A percentile compares a stretch with the other conserved stretches of the same genome.
Conservation (phyloP, 306 rosid genomes). For the Vigna unguiculata region DNA sequence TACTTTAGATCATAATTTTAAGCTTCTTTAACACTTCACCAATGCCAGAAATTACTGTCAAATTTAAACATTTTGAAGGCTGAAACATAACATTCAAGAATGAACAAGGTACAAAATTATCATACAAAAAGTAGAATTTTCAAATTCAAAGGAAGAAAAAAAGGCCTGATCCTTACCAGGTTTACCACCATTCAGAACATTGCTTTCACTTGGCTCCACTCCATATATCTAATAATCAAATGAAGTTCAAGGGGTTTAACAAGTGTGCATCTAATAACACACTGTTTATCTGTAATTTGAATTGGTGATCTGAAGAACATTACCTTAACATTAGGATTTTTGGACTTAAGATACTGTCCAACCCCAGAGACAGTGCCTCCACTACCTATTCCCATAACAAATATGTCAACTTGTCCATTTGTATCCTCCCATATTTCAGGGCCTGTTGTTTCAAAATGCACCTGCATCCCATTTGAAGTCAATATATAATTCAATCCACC, state of each 20-base stretch:
- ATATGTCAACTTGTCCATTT: constrained; percentile 89
- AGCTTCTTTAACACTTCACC: not conserved
- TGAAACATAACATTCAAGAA: constrained; percentile 3
- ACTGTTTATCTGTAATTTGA: constrained; percentile 23
- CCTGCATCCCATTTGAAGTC: constrained; percentile 54
- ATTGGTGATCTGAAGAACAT: constrained; percentile 26
- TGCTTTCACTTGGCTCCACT: constrained; percentile 95
- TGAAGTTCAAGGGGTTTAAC: constrained; percentile 41
- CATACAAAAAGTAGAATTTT: not conserved
- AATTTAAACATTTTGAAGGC: not conserved
- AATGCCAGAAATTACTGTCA: constrained; percentile 11
- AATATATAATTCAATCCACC: constrained; percentile 37
- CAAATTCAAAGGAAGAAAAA: not conserved
- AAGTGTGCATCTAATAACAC: constrained; percentile 22
- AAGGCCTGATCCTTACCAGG: constrained; percentile 63
- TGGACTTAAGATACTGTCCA: constrained; percentile 90
- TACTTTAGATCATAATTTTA: constrained; percentile 3
- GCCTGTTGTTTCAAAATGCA: constrained; percentile 96
- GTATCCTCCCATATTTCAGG: constrained; percentile 99
- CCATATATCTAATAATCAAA: constrained; percentile 61
- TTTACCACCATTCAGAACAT: constrained; percentile 88
- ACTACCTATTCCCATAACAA: constrained; percentile 98
- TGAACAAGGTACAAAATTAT: constrained; percentile 12
- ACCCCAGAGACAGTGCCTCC: constrained; percentile 98
- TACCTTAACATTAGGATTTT: constrained; percentile 91